Evolutionary conservation across 2,329 filamentous ascomycete species (phyloP).

Genomic region (Orbilia brochopaga): DNA sequence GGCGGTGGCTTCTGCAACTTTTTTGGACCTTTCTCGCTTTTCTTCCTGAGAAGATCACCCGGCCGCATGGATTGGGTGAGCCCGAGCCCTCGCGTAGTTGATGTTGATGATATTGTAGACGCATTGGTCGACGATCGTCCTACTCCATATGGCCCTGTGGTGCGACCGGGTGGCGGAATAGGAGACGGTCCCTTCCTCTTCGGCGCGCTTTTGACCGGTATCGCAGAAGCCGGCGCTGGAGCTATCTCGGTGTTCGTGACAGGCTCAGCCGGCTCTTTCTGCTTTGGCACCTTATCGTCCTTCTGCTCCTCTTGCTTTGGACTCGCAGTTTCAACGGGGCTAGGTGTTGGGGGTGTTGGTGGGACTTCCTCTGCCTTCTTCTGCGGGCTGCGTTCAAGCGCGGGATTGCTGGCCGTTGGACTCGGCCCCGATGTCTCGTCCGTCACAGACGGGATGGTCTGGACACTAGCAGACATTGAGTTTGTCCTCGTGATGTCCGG

Average conservation of each 20-base stretch:
- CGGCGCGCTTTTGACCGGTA: slow-evolving; percentile 25
- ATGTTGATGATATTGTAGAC: slow-evolving; percentile 43
- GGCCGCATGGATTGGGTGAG: slow-evolving; percentile 48
- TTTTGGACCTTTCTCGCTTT: slow-evolving; percentile 49
- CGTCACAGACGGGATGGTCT: slow-evolving; percentile 43
- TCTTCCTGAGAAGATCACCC: slow-evolving; percentile 43
- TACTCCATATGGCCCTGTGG: slow-evolving; percentile 19
- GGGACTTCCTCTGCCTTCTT: slow-evolving; percentile 16
- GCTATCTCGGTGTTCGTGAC: slow-evolving; percentile 12
- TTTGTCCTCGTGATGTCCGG: slow-evolving; percentile 48
- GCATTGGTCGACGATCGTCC: slow-evolving; percentile 20
- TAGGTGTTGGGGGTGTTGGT: slow-evolving; percentile 1
- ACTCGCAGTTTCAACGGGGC: slow-evolving; percentile 10
- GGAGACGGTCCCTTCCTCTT: slow-evolving; percentile 35
- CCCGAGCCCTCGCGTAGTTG: slow-evolving; percentile 32
- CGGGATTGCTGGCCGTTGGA: slow-evolving; percentile 38
- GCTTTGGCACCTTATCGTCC: not conserved
- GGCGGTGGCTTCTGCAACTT: slow-evolving; percentile 39
- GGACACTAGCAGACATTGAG: slow-evolving; percentile 44
- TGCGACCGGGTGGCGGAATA: slow-evolving; percentile 21
- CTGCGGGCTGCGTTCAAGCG: slow-evolving; percentile 21
- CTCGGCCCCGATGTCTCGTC: slow-evolving; percentile 38
- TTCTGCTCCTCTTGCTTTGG: slow-evolving; percentile 6
- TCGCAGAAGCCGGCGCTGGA: slow-evolving; percentile 13
- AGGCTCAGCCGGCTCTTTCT: slow-evolving; percentile 14